phyloP scores from a whole-genome alignment of 2,329 filamentous ascomycete genomes.

The Neocucurbitaria cava region DNA sequence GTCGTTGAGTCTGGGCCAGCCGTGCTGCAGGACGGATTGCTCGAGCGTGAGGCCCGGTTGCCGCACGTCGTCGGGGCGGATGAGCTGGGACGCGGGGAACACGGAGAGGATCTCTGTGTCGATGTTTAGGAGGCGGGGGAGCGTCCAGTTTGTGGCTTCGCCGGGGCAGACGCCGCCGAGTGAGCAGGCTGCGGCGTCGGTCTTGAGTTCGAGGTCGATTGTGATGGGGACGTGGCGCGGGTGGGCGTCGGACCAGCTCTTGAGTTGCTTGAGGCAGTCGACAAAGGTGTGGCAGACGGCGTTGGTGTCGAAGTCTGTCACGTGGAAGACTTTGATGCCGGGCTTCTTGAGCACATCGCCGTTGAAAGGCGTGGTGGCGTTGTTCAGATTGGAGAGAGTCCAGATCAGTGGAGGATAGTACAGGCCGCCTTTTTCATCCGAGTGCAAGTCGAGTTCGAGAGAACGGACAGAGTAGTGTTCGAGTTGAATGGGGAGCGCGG shows the following conservation, averaged over 20 bases:
- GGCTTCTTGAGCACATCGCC: constrained; percentile 50
- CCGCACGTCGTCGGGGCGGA: constrained; percentile 58
- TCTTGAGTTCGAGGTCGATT: constrained; percentile 60
- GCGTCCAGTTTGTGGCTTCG: constrained; percentile 54
- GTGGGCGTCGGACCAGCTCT: constrained; percentile 54
- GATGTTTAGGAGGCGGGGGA: constrained; percentile 52
- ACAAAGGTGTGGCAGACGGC: constrained; percentile 56
- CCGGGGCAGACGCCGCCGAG: constrained; percentile 49
- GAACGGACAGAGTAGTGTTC: constrained; percentile 56
- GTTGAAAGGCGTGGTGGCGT: constrained; percentile 48
- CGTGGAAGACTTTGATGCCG: constrained; percentile 59
- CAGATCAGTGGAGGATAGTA: constrained; percentile 57
- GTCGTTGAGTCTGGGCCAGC: constrained; percentile 58
- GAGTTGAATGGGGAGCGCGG: constrained; percentile 54
- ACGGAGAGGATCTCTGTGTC: constrained; percentile 58
- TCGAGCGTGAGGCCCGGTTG: constrained; percentile 53
- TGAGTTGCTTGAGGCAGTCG: constrained; percentile 54
- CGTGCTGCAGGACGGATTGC: constrained; percentile 53
- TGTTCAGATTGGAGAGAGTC: constrained; percentile 50
- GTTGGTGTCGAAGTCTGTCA: constrained; percentile 59
- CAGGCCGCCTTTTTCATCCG: constrained; percentile 57
- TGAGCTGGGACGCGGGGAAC: constrained; percentile 50
- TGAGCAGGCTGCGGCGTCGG: constrained; percentile 43
- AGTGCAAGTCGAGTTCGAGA: constrained; percentile 59
- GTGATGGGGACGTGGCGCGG: constrained; percentile 56